Percentiles rank a stretch among this genome's conserved stretches.
These are phyloP conservation scores for Chenopodium suecicum DNA, from an alignment of 148 eudicot genomes.

Conservation along the genomic window DNA sequence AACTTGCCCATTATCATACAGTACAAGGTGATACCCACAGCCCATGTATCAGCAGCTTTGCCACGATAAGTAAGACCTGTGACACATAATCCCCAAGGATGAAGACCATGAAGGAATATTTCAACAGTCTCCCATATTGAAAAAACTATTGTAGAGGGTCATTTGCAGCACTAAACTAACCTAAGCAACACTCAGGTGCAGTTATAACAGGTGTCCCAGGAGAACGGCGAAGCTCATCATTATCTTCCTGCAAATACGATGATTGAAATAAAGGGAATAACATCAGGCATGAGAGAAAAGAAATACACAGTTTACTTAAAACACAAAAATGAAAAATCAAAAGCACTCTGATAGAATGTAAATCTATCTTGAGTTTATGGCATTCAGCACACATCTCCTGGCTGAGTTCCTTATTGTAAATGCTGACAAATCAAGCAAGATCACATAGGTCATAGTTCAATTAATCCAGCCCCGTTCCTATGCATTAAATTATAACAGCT, in stretches of 20 bases:
- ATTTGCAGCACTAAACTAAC: conserved; percentile 34
- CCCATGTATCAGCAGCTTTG: conserved; percentile 96
- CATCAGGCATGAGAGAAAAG: neutral
- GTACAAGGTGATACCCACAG: conserved; percentile 88
- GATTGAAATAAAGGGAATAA: neutral
- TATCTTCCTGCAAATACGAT: conserved; percentile 59
- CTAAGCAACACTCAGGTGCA: conserved; percentile 97
- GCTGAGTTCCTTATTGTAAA: neutral
- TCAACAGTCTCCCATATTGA: neutral
- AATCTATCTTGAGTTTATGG: neutral
- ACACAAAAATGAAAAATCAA: neutral
- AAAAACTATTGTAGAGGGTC: neutral
- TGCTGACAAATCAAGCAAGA: neutral
- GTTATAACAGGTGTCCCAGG: conserved; percentile 99
- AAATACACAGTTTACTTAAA: neutral
- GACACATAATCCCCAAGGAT: conserved; percentile 5
- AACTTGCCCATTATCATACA: conserved; percentile 75
- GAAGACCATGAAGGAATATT: neutral
- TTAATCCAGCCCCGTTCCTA: neutral
- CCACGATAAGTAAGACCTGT: conserved; percentile 82
- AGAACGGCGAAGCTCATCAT: conserved; percentile 94
- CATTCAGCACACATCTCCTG: neutral
- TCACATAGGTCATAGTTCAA: neutral
- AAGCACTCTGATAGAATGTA: neutral
- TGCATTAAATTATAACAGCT: neutral